A percentile compares a stretch with the other conserved stretches of the same genome.
Evolutionary conservation across 139 green algal species (phyloP).

Genomic region (Closterium sp.): DNA sequence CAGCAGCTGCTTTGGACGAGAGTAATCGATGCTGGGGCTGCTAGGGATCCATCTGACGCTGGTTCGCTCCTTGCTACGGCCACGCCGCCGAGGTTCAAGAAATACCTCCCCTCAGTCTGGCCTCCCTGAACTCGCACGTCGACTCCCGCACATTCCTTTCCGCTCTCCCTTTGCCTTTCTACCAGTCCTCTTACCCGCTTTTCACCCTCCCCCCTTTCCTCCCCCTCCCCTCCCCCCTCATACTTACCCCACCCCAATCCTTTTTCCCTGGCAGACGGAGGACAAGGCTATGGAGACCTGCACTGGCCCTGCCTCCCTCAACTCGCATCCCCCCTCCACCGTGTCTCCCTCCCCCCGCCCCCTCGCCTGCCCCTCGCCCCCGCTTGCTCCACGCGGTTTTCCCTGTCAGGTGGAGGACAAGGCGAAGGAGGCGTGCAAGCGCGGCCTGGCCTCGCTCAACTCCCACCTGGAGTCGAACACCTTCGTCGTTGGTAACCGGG

Average conservation of each 20-base stretch:
- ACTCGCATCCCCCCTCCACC: not conserved
- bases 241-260: too few species aligned
- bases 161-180: not conserved
- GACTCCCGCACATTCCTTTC: too few species aligned
- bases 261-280: too few species aligned
- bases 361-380: too few species aligned
- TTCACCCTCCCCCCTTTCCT: not conserved
- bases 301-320: not conserved
- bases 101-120: too few species aligned
- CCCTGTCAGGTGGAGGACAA: conserved; percentile 31
- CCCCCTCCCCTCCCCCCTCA: not conserved
- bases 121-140: too few species aligned
- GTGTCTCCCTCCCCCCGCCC: not conserved
- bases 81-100: too few species aligned
- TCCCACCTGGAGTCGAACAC: conserved; percentile 39
- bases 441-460: conserved; percentile 55
- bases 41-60: too few species aligned
- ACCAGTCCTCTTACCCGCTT: not conserved
- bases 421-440: conserved; percentile 48
- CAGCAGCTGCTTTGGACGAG: too few species aligned
- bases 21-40: too few species aligned
- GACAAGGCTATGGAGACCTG: not conserved
- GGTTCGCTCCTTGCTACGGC: too few species aligned
- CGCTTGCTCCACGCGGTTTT: not conserved
- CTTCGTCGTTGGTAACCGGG: conserved; percentile 37